Conservation (phyloP, 129 eudicot genomes). For the Smallanthus sonchifolius region DNA sequence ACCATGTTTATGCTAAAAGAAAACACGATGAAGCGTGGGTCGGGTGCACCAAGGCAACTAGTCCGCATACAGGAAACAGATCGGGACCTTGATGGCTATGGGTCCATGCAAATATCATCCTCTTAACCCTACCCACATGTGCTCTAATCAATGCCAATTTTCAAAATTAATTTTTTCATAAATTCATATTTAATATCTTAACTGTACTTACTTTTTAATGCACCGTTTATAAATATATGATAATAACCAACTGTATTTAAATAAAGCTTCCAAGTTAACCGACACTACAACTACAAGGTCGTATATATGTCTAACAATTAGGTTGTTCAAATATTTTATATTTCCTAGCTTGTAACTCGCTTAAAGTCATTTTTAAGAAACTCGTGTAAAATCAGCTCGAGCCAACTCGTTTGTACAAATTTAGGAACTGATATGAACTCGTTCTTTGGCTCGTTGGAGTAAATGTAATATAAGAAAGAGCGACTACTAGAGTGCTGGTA, state of each 20-base stretch:
- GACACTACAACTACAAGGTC: not conserved
- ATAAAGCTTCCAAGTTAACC: too few species aligned
- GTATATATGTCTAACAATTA: too few species aligned
- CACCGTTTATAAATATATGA: not conserved
- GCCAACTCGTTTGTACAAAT: too few species aligned
- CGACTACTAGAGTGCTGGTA: too few species aligned
- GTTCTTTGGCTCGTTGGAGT: too few species aligned
- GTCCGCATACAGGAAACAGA: constrained; percentile 32
- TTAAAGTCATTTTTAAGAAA: too few species aligned
- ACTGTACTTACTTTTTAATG: not conserved
- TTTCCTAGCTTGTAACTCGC: too few species aligned
- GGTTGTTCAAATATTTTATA: too few species aligned
- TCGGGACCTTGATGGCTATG: constrained; percentile 36
- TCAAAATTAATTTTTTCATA: constrained; percentile 8
- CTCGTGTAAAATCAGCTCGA: too few species aligned
- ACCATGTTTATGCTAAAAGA: constrained; percentile 27
- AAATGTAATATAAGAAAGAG: too few species aligned
- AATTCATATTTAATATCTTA: constrained; percentile 5
- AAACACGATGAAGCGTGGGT: constrained; percentile 37
- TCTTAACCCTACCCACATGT: constrained; percentile 37
- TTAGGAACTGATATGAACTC: too few species aligned
- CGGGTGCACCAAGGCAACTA: constrained; percentile 37
- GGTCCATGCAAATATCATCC: constrained; percentile 29
- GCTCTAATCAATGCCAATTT: constrained; percentile 29
- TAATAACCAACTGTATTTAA: too few species aligned